Evolutionary conservation across 305 asterid genomes (phyloP).

Genomic region (Vinca major): DNA sequence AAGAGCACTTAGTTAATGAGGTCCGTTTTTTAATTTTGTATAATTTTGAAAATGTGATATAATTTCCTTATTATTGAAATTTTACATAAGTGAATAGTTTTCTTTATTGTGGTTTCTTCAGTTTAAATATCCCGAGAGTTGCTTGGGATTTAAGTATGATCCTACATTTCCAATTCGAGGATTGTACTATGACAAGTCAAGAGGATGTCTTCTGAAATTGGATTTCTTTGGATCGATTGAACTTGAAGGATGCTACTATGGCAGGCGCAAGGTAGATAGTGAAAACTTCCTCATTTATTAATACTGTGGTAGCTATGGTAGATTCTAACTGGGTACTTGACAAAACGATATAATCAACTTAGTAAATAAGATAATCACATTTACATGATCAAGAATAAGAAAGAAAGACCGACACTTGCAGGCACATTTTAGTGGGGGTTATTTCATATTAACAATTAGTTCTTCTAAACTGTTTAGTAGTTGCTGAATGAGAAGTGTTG

Average conservation of each 20-base stretch:
- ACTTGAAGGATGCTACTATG: conserved; percentile 93
- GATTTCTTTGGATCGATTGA: conserved; percentile 97
- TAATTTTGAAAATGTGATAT: background rate
- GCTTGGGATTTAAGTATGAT: conserved; percentile 74
- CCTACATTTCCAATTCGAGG: conserved; percentile 90
- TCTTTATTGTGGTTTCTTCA: conserved; percentile 29
- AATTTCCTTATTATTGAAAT: background rate
- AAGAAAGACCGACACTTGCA: too few relatives aligned
- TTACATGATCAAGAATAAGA: too few relatives aligned
- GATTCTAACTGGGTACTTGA: background rate
- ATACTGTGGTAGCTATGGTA: conserved; percentile 6
- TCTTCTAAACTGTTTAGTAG: background rate
- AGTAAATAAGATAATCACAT: too few relatives aligned
- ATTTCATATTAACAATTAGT: background rate
- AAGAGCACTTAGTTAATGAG: conserved; percentile 84
- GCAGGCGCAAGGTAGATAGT: conserved; percentile 69
- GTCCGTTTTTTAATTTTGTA: conserved; percentile 31
- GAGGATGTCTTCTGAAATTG: conserved; percentile 86
- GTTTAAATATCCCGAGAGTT: conserved; percentile 83
- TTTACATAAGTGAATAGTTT: background rate
- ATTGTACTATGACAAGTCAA: conserved; percentile 75
- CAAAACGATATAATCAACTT: background rate
- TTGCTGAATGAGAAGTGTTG: background rate
- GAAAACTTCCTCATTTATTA: conserved; percentile 9
- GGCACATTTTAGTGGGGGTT: background rate